These are phyloP conservation scores for Botrytis pseudocinerea DNA, from an alignment of 2,329 filamentous ascomycete genomes.

Conservation along the genomic window DNA sequence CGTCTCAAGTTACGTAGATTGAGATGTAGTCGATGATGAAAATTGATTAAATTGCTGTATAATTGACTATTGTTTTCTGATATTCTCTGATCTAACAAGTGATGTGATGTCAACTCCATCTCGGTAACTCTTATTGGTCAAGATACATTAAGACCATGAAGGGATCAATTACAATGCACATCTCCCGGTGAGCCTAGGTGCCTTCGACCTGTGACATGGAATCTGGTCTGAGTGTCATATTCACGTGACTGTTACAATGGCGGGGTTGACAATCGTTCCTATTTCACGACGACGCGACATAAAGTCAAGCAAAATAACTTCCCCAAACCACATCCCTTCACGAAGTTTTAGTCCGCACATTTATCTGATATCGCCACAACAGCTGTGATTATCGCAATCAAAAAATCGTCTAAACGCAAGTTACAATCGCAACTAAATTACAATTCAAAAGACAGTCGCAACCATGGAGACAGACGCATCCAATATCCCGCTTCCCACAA, in stretches of 20 bases:
- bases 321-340: neutral
- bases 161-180: neutral
- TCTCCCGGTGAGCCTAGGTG: neutral
- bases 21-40: slow-evolving; percentile 3
- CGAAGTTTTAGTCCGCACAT: neutral
- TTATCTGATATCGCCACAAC: neutral
- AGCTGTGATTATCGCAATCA: no score
- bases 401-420: neutral
- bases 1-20: slow-evolving; percentile 7
- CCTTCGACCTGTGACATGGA: neutral
- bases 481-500: slow-evolving; percentile 7
- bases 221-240: no score
- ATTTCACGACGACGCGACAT: neutral
- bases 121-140: no score
- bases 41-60: slow-evolving; percentile 22
- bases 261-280: neutral
- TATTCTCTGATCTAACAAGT: neutral
- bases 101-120: neutral
- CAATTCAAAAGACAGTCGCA: neutral
- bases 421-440: neutral
- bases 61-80: neutral
- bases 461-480: slow-evolving; percentile 24
- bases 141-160: neutral
- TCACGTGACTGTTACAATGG: neutral
- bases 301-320: neutral